Base-by-base conservation (phyloP, 805 yeast species). In the Kodamaea kaohsiungensis region DNA sequence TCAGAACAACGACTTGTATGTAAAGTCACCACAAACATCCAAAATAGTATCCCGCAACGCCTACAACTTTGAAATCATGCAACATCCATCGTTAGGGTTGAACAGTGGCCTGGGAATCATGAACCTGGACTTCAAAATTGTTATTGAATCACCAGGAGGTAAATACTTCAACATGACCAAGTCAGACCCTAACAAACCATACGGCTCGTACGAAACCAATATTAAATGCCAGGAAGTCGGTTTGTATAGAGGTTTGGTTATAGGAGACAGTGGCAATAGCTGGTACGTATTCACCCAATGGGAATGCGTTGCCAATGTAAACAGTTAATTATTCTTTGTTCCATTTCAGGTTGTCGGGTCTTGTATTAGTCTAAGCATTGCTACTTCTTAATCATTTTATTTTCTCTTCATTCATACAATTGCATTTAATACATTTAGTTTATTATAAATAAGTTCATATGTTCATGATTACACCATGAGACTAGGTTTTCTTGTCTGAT, bases 281-380 rank as follows among this genome's bases (percentile, higher is more conserved):
- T 89, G 96, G 90, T 87, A 91, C 62, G 90, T 89, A 2, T 91
- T 89, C 71, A 91, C 96, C 12, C 97, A 91, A 69, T 93, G 99
- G 99, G 75, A 76, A 33, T 87, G 93, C 68, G 51, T 48, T 17
- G 51, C 46, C 25, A 40, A 19, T 40, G 45, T 40, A 15, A 40
- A 19, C 45, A 40, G 13, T 40, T 40, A 17, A 40, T 40, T 40
- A 18, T 39, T 40, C 19, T 40, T 40, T 17, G 17, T 40, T 40
- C 19, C 17, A 15, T 19, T 10, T 40, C 45, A 17, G 35, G 35
- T 15, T 40, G 45, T 17, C 19, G 45, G 45, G 45, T 40, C 45
- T 40, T 40, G 45, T 40, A 40, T 40, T 40, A 40, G 45, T 40
- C 45, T 19, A 40, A 40, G 45, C 45, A 40, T 40, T 30, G 18